Percentiles rank a stretch among this genome's conserved stretches.
Conservation (phyloP, 2,329 filamentous ascomycete species). For the Claviceps pazoutovae region DNA sequence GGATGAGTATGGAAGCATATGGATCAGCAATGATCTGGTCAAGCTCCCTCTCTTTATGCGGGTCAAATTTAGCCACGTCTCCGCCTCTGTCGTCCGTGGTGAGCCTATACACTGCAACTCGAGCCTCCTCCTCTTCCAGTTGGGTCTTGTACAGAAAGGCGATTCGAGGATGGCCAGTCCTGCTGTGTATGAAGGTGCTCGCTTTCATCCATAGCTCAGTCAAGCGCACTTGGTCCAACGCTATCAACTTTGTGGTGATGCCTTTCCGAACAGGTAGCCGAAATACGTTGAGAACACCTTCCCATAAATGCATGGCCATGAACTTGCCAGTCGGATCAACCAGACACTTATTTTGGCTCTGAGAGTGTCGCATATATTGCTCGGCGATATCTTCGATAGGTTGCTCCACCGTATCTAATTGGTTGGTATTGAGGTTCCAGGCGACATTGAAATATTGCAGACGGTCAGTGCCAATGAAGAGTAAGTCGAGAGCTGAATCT, state of each 20-base stretch:
- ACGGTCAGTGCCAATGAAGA: conserved; percentile 85
- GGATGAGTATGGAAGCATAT: conserved; percentile 47
- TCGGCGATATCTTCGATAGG: conserved; percentile 40
- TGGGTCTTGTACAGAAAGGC: conserved; percentile 44
- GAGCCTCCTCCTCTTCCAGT: conserved; percentile 36
- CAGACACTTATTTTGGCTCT: conserved; percentile 69
- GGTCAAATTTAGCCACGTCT: conserved; percentile 40
- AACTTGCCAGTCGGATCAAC: conserved; percentile 64
- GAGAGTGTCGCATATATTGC: conserved; percentile 57
- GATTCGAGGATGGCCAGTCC: conserved; percentile 43
- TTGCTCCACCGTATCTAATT: conserved; percentile 38
- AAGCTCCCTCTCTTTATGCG: conserved; percentile 39
- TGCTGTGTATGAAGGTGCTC: conserved; percentile 42
- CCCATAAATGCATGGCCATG: conserved; percentile 45
- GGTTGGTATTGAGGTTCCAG: conserved; percentile 52
- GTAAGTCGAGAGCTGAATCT: conserved; percentile 61
- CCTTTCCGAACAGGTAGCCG: conserved; percentile 34
- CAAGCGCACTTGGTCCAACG: conserved; percentile 41
- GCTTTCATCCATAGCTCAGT: conserved; percentile 47
- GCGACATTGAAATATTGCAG: conserved; percentile 81
- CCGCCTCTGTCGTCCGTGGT: conserved; percentile 44
- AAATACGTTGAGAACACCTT: conserved; percentile 43
- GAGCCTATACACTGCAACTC: conserved; percentile 44
- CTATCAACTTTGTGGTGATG: conserved; percentile 28
- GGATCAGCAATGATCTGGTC: conserved; percentile 39